phyloP scores from a whole-genome alignment of 2,329 filamentous ascomycete species.

The Leptographium procerum region DNA sequence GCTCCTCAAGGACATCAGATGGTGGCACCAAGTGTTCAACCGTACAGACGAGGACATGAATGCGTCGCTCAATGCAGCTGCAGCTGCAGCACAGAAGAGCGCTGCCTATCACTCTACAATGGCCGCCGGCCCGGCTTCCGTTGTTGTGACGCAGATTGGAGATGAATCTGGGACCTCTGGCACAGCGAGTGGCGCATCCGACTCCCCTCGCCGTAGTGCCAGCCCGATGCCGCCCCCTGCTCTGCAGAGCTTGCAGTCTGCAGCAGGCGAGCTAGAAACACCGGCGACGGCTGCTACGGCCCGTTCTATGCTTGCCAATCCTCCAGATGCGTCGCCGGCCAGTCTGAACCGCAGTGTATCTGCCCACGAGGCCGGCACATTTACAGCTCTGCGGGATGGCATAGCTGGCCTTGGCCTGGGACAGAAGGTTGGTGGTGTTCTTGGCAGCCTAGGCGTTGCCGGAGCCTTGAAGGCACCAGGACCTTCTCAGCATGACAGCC shows the following conservation, averaged over 20 bases:
- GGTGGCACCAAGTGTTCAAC: conserved; percentile 88
- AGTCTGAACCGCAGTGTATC: conserved; percentile 9
- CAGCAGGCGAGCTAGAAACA: conserved; percentile 8
- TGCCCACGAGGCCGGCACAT: conserved; percentile 10
- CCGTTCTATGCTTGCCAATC: conserved; percentile 11
- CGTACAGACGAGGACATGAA: conserved; percentile 92
- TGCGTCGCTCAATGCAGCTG: conserved; percentile 43
- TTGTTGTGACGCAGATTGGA: conserved; percentile 29
- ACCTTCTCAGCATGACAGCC: background rate
- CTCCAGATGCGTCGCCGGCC: background rate
- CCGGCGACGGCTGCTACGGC: conserved; percentile 4
- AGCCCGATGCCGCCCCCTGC: conserved; percentile 27
- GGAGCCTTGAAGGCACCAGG: background rate
- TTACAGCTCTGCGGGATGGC: conserved; percentile 13
- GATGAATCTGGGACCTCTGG: conserved; percentile 16
- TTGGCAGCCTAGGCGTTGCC: conserved; percentile 10
- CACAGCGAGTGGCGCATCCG: conserved; percentile 11
- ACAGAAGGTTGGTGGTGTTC: conserved; percentile 13
- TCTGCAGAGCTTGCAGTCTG: conserved; percentile 16
- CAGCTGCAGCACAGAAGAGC: conserved; percentile 33
- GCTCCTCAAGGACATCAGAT: conserved; percentile 63
- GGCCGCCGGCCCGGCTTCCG: conserved; percentile 1
- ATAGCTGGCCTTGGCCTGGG: conserved; percentile 13
- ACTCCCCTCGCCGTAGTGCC: conserved; percentile 17
- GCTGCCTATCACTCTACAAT: conserved; percentile 17